Evolutionary conservation across 768 basidiomycete genomes (phyloP).

Genomic region (Wakefieldia striispora): DNA sequence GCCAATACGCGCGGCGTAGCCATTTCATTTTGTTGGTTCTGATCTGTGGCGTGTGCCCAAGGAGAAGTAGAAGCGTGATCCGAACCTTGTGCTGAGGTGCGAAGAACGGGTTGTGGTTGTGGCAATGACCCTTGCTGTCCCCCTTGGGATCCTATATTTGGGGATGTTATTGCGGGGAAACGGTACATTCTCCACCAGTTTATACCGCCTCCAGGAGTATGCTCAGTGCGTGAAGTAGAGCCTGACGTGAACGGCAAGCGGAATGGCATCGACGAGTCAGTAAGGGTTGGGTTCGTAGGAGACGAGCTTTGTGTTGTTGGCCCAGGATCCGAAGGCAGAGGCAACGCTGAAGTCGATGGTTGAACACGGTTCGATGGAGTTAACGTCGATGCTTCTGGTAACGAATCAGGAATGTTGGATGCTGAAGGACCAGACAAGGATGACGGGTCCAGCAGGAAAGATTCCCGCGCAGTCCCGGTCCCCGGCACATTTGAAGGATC

Average conservation of each 20-base stretch:
- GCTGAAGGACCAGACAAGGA: conserved; percentile 7
- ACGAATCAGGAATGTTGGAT: conserved; percentile 5
- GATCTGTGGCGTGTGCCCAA: conserved; percentile 15
- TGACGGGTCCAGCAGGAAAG: conserved; percentile 14
- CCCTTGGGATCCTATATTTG: conserved; percentile 23
- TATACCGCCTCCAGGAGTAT: conserved; percentile 44
- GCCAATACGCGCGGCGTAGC: conserved; percentile 11
- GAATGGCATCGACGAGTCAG: conserved; percentile 30
- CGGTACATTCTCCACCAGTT: conserved; percentile 86
- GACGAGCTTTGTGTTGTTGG: neutral
- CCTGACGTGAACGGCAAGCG: conserved; percentile 28
- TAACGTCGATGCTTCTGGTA: conserved; percentile 2
- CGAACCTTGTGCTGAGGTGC: conserved; percentile 18
- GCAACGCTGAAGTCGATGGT: conserved; percentile 2
- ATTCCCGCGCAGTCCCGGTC: conserved; percentile 5
- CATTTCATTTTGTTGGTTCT: conserved; percentile 22
- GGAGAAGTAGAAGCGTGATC: conserved; percentile 14
- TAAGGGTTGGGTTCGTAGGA: conserved; percentile 4
- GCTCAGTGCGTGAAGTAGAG: conserved; percentile 37
- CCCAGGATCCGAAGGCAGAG: conserved; percentile 1
- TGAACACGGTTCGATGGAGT: conserved; percentile 2
- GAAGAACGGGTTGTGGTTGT: conserved; percentile 27
- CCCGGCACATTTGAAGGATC: conserved; percentile 24
- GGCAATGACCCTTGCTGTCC: conserved; percentile 16
- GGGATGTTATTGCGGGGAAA: conserved; percentile 67